Base-by-base conservation (phyloP, 495 filamentous ascomycete species). In the Penicillium taxi region DNA sequence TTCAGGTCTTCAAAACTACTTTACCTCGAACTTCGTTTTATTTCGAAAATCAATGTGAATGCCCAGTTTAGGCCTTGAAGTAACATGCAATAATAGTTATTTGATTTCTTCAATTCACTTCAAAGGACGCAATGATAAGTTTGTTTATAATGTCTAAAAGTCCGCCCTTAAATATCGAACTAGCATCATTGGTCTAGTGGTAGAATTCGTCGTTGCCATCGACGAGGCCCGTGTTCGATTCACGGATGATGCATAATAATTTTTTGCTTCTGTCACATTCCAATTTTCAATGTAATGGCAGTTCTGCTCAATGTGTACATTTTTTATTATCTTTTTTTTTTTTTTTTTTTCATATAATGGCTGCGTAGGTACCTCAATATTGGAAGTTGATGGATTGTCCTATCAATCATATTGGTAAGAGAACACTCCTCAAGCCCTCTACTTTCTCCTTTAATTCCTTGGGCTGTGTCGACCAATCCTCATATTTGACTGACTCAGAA, bases 141-240 rank as follows among this genome's bases (percentile, higher is more conserved):
- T 12, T 2, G 0, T 3, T 0, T 0, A 0, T 9, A n/a, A n/a
- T n/a, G n/a, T n/a, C n/a, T n/a, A n/a, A n/a, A n/a, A n/a, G n/a
- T n/a, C n/a, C n/a, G n/a, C n/a, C n/a, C n/a, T n/a, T n/a, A n/a
- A n/a, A n/a, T n/a, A n/a, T n/a, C n/a, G 0, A 37, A 55, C 22
- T 35, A 60, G 67, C 67, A 67, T 69, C 63, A 67, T 67, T 72
- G 68, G 68, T 72, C 66, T 72, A 72, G 68, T 72, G 68, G 68
- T 72, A 72, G 65, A 72, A 72, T 72, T 70, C 68, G 56, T 72
- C 68, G 68, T 70, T 72, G 67, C 68, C 67, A 72, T 72, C 69
- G 69, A 72, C 56, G 69, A 71, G 69, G 64, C 69, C 66, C 67
- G 69, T 64, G 69, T 72, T 72, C 69, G 69, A 72, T 70, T 72